phyloP scores from a whole-genome alignment of 2,329 filamentous ascomycete species.

The Hypomyces rosellus region DNA sequence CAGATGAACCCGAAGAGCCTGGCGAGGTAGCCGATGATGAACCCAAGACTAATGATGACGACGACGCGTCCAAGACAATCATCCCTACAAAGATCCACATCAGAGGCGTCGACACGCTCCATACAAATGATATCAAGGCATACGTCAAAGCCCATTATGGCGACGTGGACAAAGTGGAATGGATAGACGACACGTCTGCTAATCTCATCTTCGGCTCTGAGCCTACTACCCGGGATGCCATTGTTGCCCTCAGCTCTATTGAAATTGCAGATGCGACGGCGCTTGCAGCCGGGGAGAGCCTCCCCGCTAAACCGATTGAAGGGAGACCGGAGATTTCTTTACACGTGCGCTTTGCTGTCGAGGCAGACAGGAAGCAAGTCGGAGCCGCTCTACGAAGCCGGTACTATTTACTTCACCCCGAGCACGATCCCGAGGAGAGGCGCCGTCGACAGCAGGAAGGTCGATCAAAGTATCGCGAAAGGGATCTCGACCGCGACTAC shows the following conservation, averaged over 20 bases:
- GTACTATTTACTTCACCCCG: constrained; percentile 88
- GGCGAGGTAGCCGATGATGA: constrained; percentile 34
- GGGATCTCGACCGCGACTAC: constrained; percentile 33
- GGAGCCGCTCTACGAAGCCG: constrained; percentile 76
- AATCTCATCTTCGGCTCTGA: constrained; percentile 71
- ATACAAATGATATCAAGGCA: constrained; percentile 69
- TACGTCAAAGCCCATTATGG: constrained; percentile 66
- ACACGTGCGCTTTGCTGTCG: constrained; percentile 66
- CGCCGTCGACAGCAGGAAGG: constrained; percentile 51
- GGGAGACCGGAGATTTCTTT: constrained; percentile 64
- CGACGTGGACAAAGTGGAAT: constrained; percentile 64
- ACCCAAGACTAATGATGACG: constrained; percentile 11
- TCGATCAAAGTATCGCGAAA: constrained; percentile 58
- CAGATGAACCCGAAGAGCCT: constrained; percentile 31
- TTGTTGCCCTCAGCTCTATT: constrained; percentile 46
- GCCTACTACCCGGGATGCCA: constrained; percentile 45
- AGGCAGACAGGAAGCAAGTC: constrained; percentile 70
- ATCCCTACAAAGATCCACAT: constrained; percentile 66
- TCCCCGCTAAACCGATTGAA: constrained; percentile 63
- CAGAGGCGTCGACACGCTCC: constrained; percentile 73
- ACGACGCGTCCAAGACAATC: constrained; percentile 22
- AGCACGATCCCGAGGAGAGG: constrained; percentile 75
- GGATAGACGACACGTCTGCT: constrained; percentile 89
- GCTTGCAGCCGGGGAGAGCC: constrained; percentile 54
- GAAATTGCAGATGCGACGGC: constrained; percentile 48